These are phyloP conservation scores for Cyclotella atomus DNA, from an alignment of 108 stramenopile species.

Conservation along the genomic window DNA sequence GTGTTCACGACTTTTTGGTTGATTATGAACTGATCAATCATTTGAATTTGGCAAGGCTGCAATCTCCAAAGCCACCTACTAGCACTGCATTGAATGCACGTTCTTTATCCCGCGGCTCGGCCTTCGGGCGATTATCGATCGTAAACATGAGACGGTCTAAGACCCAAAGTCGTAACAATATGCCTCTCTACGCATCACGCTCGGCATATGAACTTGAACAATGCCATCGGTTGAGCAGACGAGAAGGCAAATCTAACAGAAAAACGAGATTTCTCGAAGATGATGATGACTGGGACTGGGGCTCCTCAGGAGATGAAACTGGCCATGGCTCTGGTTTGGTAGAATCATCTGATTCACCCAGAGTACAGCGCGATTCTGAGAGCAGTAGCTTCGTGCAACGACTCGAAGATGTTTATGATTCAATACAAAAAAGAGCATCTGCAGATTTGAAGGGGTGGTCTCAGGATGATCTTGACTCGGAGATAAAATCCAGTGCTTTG, in stretches of 20 bases:
- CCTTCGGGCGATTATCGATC: too few relatives aligned
- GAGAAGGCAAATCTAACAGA: constrained; percentile 17
- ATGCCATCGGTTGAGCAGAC: not conserved
- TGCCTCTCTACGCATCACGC: not conserved
- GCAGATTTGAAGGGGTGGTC: constrained; percentile 3
- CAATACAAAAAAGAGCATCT: constrained; percentile 15
- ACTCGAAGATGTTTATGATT: constrained; percentile 35
- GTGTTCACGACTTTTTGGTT: constrained; percentile 66
- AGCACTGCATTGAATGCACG: constrained; percentile 14
- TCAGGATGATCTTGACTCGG: constrained; percentile 17
- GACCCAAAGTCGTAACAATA: too few relatives aligned
- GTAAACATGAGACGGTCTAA: too few relatives aligned
- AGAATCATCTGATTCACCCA: not conserved
- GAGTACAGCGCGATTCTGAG: not conserved
- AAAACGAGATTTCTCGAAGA: constrained; percentile 34
- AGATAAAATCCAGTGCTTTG: constrained; percentile 31
- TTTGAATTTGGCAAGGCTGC: not conserved
- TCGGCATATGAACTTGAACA: constrained; percentile 4
- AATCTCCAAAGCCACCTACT: not conserved
- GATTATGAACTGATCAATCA: constrained; percentile 45
- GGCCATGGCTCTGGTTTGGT: not conserved
- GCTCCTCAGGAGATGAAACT: constrained; percentile 4
- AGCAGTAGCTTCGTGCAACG: constrained; percentile 18
- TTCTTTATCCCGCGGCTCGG: not conserved
- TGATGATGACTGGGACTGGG: constrained; percentile 36